These are phyloP conservation scores for Trapa bicornis DNA, from an alignment of 345 rosid genomes.

Conservation along the genomic window DNA sequence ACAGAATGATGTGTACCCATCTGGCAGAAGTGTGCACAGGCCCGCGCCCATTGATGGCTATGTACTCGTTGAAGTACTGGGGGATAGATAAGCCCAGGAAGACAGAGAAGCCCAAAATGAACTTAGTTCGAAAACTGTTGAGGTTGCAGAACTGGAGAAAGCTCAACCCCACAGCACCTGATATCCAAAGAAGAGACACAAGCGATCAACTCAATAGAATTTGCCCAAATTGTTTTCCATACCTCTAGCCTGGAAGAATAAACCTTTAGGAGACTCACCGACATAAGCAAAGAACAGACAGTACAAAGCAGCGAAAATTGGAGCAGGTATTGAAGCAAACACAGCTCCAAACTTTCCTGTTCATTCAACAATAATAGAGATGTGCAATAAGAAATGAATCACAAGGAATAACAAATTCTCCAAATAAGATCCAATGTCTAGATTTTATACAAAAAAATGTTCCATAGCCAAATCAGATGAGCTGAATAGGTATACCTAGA, in stretches of 20 bases:
- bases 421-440: background rate
- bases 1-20: conserved; percentile 55
- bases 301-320: conserved; percentile 71
- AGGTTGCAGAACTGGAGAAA: conserved; percentile 91
- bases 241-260: background rate
- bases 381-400: background rate
- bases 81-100: conserved; percentile 87
- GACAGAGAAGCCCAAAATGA: conserved; percentile 80
- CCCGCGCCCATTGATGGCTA: conserved; percentile 75
- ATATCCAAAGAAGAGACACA: background rate
- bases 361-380: conserved; percentile 5
- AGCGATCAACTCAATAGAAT: background rate
- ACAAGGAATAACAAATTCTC: background rate
- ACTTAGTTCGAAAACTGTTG: conserved; percentile 76
- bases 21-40: conserved; percentile 74
- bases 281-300: conserved; percentile 95
- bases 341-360: conserved; percentile 95
- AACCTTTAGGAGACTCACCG: conserved; percentile 34
- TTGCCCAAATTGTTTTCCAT: background rate
- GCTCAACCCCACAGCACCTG: conserved; percentile 92
- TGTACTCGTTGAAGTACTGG: conserved; percentile 89
- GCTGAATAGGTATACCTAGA: conserved; percentile 41
- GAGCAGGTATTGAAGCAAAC: conserved; percentile 86
- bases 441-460: background rate
- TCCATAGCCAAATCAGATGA: background rate